A percentile compares a stretch with the other conserved stretches of the same genome.
Evolutionary conservation across 306 rosid species (phyloP).

Genomic region (Argentina anserina): DNA sequence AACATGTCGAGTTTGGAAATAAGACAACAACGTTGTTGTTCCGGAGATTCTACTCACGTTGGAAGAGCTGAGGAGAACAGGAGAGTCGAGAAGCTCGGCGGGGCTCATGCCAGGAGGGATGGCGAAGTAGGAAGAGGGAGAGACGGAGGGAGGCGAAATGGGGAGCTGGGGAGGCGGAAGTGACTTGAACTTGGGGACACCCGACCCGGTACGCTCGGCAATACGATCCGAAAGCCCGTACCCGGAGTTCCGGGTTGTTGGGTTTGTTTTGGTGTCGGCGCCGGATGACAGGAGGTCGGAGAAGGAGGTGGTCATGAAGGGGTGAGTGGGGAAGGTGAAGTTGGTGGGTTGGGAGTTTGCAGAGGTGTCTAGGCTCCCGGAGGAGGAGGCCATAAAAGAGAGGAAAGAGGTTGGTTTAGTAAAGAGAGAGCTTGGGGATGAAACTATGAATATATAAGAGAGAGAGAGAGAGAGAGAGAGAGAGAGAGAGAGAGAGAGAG

Average conservation of each 20-base stretch:
- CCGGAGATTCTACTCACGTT: slow-evolving; percentile 39
- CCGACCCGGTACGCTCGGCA: slow-evolving; percentile 47
- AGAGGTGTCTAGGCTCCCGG: slow-evolving; percentile 64
- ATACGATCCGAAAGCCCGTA: slow-evolving; percentile 48
- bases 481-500: slow-evolving; percentile 13
- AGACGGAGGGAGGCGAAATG: slow-evolving; percentile 59
- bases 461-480: slow-evolving; percentile 2
- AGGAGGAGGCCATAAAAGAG: slow-evolving; percentile 41
- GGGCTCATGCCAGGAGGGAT: slow-evolving; percentile 76
- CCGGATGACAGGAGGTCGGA: slow-evolving; percentile 63
- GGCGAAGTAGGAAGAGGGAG: slow-evolving; percentile 71
- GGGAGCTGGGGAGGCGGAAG: slow-evolving; percentile 82
- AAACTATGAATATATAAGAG: slow-evolving; percentile 4
- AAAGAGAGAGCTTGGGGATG: slow-evolving; percentile 7
- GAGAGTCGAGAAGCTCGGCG: slow-evolving; percentile 89
- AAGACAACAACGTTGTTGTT: no score
- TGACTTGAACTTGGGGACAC: slow-evolving; percentile 80
- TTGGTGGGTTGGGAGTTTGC: slow-evolving; percentile 41
- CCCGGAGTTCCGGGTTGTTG: slow-evolving; percentile 6
- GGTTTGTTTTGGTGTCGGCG: slow-evolving; percentile 3
- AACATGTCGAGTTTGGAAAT: neutral
- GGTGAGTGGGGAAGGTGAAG: slow-evolving; percentile 57
- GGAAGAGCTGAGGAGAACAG: slow-evolving; percentile 64
- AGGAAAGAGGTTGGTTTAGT: neutral
- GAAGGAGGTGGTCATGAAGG: slow-evolving; percentile 74